Conservation (phyloP, 2,329 filamentous ascomycete species). For the Colletotrichum trifolii region DNA sequence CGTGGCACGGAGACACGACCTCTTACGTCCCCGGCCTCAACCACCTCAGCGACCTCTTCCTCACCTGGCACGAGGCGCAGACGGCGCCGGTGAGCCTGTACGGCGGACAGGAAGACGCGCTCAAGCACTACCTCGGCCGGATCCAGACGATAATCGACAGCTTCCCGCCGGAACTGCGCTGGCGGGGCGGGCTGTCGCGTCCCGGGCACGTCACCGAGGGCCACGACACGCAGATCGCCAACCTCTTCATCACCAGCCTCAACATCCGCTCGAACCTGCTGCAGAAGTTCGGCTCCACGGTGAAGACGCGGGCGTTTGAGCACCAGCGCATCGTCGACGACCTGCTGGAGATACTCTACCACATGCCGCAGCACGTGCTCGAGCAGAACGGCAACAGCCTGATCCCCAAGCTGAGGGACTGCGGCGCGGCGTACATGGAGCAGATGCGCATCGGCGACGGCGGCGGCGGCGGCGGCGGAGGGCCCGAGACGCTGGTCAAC, state of each 20-base stretch:
- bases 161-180: conserved; percentile 48
- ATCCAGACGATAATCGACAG: conserved; percentile 45
- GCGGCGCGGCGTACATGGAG: conserved; percentile 48
- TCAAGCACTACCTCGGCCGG: conserved; percentile 31
- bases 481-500: conserved; percentile 28
- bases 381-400: conserved; percentile 48
- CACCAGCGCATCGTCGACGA: conserved; percentile 49
- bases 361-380: conserved; percentile 46
- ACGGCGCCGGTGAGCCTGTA: conserved; percentile 23
- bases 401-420: conserved; percentile 51
- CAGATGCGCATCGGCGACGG: conserved; percentile 28
- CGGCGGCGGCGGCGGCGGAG: conserved; percentile 16
- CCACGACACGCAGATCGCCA: conserved; percentile 50
- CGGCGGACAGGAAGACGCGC: conserved; percentile 33
- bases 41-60: conserved; percentile 46
- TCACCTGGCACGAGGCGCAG: conserved; percentile 47
- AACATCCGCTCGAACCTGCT: conserved; percentile 50
- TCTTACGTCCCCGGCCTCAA: conserved; percentile 49
- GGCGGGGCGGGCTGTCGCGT: conserved; percentile 49
- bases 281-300: conserved; percentile 43
- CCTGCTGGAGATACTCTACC: conserved; percentile 48
- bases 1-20: conserved; percentile 47
- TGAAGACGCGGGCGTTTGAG: conserved; percentile 33
- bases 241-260: conserved; percentile 50
- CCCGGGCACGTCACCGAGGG: conserved; percentile 44